Evolutionary conservation across 495 filamentous ascomycete genomes (phyloP).

Genomic region (Penicillium atrosanguineum): DNA sequence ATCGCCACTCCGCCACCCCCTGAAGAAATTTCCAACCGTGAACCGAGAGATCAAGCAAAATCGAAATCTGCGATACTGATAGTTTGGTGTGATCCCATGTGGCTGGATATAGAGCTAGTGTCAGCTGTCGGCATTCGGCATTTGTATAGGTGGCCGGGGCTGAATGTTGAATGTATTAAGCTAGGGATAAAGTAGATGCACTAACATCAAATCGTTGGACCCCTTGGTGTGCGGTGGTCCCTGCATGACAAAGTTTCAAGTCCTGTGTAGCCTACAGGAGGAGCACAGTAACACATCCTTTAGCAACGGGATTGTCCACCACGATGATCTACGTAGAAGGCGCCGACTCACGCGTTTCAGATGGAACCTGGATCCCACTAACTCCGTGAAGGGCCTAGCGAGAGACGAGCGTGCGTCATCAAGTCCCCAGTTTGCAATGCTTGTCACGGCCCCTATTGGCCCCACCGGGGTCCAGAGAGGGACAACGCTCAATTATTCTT

Average conservation of each 20-base stretch:
- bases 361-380: not conserved
- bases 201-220: not conserved
- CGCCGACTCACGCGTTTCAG: not conserved
- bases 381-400: not conserved
- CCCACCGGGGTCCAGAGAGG: not conserved
- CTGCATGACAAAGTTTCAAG: too few species aligned
- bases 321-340: not conserved
- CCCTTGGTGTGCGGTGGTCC: too few species aligned
- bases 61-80: too few species aligned
- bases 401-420: conserved; percentile 3
- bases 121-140: not conserved
- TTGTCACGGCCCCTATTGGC: conserved; percentile 4
- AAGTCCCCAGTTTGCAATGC: conserved; percentile 1
- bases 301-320: not conserved
- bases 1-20: not conserved
- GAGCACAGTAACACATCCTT: not conserved
- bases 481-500: not conserved
- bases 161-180: not conserved
- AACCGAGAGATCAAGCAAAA: not conserved
- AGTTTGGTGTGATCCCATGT: not conserved
- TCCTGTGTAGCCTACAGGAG: not conserved
- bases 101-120: not conserved
- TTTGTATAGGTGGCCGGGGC: not conserved
- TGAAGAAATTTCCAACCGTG: not conserved
- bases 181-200: not conserved